Evolutionary conservation across 2,329 filamentous ascomycete species (phyloP), one percentile per base, ranked within the genome.

Genomic region (Epichloe coenophiala): DNA sequence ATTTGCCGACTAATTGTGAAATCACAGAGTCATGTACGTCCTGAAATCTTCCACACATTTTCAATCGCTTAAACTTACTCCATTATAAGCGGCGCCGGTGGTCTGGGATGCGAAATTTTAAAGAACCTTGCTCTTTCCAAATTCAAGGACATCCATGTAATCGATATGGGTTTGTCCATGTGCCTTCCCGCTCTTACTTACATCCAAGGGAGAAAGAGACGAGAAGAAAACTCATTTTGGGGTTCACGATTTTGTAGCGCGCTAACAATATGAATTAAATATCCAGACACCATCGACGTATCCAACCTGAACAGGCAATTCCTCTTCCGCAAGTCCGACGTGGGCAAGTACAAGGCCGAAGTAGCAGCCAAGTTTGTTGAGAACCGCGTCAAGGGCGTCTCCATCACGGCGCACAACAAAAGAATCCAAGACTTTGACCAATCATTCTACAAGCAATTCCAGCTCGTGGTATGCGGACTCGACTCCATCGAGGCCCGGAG

Each of bases 251-350:
- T 9, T 31, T 9, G 27, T 31, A 31, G 27, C 27, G 27, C 27
- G 27, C 27, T 31, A 31, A 31, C 27, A 31, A 31, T 4, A 31
- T 13, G 13, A 21, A 31, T 42, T 15, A 1, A 19, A n/a, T 3
- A n/a, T 5, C 2, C 57, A 88, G 89, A 98, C 68, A 98, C 91
- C 1, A 98, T 98, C 66, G 93, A 98, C 63, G 91, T 98, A 54
- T 96, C 90, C 47, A 98, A 98, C 65, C 77, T 98, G 21, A 98
- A 98, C 68, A 85, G 93, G 41, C 93, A 98, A 62, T 98, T 98
- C 63, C 80, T 98, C 53, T 98, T 98, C 69, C 87, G 93, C 21
- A 79, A 90, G 59, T 75, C 81, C 53, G 93, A 98, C 65, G 91
- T 98, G 31, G 93, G 94, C 38, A 91, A 88, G 61, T 87, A 78